These are phyloP conservation scores for Sophora flavescens DNA, from an alignment of 306 rosid species.

Conservation along the genomic window DNA sequence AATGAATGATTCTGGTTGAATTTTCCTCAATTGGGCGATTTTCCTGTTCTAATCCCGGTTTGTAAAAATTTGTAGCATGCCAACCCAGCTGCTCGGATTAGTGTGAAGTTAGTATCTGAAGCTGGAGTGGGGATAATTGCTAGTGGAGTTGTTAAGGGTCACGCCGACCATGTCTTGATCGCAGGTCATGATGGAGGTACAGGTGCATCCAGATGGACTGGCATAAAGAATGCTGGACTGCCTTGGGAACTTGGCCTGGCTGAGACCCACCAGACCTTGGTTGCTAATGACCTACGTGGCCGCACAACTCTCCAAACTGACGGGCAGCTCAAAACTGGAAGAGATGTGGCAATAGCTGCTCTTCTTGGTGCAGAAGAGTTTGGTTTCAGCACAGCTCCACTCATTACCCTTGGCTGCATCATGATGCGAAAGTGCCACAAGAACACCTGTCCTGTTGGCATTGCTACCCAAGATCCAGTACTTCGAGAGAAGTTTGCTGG, in stretches of 20 bases:
- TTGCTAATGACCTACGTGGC: slow-evolving; percentile 95
- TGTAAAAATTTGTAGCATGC: slow-evolving; percentile 60
- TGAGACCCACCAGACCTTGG: slow-evolving; percentile 97
- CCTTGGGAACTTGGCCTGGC: slow-evolving; percentile 99
- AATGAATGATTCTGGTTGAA: neutral
- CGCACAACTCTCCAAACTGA: slow-evolving; percentile 96
- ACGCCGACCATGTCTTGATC: slow-evolving; percentile 95
- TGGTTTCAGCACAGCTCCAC: slow-evolving; percentile 99
- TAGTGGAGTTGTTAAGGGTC: slow-evolving; percentile 99
- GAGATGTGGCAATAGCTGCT: slow-evolving; percentile 97
- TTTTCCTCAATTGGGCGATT: neutral
- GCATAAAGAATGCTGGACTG: slow-evolving; percentile 97
- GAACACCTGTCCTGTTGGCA: slow-evolving; percentile 97
- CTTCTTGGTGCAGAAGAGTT: slow-evolving; percentile 99
- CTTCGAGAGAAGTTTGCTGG: slow-evolving; percentile 98
- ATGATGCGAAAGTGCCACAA: slow-evolving; percentile 99
- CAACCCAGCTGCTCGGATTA: slow-evolving; percentile 91
- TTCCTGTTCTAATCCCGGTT: neutral
- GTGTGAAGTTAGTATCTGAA: slow-evolving; percentile 97
- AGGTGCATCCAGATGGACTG: slow-evolving; percentile 99
- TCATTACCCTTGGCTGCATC: slow-evolving; percentile 96
- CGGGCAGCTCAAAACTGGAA: slow-evolving; percentile 96
- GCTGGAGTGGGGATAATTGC: slow-evolving; percentile 98
- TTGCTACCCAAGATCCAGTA: slow-evolving; percentile 98
- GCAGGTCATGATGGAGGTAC: slow-evolving; percentile 99